Conservation (phyloP, 176 grass and related monocot species). For the Oryza nivara region DNA sequence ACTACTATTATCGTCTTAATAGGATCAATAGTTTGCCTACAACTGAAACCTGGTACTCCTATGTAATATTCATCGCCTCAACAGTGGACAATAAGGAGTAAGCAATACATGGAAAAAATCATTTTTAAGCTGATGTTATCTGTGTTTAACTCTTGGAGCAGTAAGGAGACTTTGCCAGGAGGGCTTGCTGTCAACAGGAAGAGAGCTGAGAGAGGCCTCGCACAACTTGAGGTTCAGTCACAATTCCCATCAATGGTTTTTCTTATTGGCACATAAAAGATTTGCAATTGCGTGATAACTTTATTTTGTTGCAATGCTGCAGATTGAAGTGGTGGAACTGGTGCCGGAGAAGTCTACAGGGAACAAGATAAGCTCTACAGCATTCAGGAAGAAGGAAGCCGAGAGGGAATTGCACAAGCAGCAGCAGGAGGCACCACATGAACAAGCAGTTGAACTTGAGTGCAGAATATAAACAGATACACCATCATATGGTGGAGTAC, state of each 20-base stretch:
- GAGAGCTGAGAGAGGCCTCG: slow-evolving; percentile 77
- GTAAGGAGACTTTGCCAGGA: slow-evolving; percentile 85
- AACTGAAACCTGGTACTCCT: too few species aligned
- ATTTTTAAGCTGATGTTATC: background rate
- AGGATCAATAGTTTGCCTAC: too few species aligned
- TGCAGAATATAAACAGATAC: slow-evolving; percentile 15
- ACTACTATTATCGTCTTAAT: background rate
- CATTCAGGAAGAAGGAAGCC: slow-evolving; percentile 72
- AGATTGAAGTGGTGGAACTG: slow-evolving; percentile 86
- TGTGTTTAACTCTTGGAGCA: slow-evolving; percentile 25
- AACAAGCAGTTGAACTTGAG: background rate
- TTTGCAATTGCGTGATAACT: too few species aligned
- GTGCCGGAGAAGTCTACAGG: slow-evolving; percentile 68
- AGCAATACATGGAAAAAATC: background rate
- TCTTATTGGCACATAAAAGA: background rate
- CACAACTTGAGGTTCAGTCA: slow-evolving; percentile 61
- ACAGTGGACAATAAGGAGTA: too few species aligned
- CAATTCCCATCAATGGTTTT: background rate
- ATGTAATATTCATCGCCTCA: too few species aligned
- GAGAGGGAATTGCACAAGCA: slow-evolving; percentile 43
- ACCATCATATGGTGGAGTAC: background rate
- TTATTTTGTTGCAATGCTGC: background rate
- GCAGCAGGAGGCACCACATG: background rate
- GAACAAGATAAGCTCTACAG: slow-evolving; percentile 81
- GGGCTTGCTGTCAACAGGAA: slow-evolving; percentile 81